Evolutionary conservation across 2,329 filamentous ascomycete species (phyloP).

Genomic region (Hypomyces rosellus): DNA sequence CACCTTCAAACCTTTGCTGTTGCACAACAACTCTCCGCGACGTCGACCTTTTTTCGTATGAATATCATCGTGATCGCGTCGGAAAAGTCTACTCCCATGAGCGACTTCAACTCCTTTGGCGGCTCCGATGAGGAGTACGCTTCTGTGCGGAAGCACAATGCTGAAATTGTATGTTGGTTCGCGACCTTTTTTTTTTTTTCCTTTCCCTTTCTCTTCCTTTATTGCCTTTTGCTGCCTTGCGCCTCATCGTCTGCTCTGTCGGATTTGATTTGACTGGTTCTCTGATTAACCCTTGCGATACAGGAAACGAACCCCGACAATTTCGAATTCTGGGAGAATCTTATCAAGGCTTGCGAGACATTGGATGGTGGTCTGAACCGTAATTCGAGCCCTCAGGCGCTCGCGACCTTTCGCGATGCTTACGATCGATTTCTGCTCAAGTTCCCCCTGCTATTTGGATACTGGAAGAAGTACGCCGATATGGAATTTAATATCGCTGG

Average conservation of each 20-base stretch:
- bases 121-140: constrained; percentile 74
- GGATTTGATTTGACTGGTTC: constrained; percentile 1
- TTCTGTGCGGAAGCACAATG: constrained; percentile 72
- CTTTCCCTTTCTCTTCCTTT: no score
- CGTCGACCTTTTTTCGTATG: not conserved
- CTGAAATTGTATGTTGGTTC: constrained; percentile 58
- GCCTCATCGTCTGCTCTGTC: not conserved
- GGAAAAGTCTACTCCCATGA: constrained; percentile 43
- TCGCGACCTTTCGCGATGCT: constrained; percentile 76
- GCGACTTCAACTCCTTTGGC: constrained; percentile 64
- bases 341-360: constrained; percentile 73
- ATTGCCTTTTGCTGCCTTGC: not conserved
- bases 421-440: constrained; percentile 93
- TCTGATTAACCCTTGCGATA: constrained; percentile 17
- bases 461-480: constrained; percentile 99
- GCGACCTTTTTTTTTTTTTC: no score
- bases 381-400: constrained; percentile 91
- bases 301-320: constrained; percentile 72
- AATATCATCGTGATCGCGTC: constrained; percentile 1
- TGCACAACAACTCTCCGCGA: constrained; percentile 3
- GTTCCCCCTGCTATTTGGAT: constrained; percentile 92
- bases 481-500: constrained; percentile 95
- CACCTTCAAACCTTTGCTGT: constrained; percentile 2
- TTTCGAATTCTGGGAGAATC: constrained; percentile 91
- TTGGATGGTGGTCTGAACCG: constrained; percentile 92